phyloP scores from a whole-genome alignment of 1,284 basidiomycete genomes.

The Fomitopsis pinicola region DNA sequence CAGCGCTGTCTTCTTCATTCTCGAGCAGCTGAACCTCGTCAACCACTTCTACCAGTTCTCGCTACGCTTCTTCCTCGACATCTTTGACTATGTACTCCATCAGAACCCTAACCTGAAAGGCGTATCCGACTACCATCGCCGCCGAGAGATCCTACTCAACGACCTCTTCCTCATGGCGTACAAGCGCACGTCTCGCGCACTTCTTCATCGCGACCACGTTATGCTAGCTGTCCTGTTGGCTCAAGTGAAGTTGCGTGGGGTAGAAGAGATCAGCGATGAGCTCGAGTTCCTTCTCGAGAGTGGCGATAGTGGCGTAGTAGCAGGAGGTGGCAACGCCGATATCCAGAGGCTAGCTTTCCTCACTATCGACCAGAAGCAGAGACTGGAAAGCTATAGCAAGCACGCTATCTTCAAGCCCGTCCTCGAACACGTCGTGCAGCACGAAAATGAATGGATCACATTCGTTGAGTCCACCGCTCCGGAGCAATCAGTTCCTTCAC shows the following conservation, averaged over 20 bases:
- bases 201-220: slow-evolving; percentile 90
- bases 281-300: slow-evolving; percentile 89
- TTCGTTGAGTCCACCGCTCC: slow-evolving; percentile 74
- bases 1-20: slow-evolving; percentile 95
- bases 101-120: slow-evolving; percentile 87
- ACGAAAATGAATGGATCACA: slow-evolving; percentile 69
- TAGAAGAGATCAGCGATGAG: slow-evolving; percentile 80
- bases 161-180: slow-evolving; percentile 92
- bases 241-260: slow-evolving; percentile 82
- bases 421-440: slow-evolving; percentile 58
- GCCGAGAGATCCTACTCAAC: slow-evolving; percentile 82
- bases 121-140: slow-evolving; percentile 69
- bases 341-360: slow-evolving; percentile 45
- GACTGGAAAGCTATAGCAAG: slow-evolving; percentile 66
- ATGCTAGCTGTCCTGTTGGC: slow-evolving; percentile 89
- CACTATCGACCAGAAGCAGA: slow-evolving; percentile 63
- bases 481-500: slow-evolving; percentile 68
- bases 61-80: slow-evolving; percentile 95
- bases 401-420: slow-evolving; percentile 78
- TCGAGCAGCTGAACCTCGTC: slow-evolving; percentile 91
- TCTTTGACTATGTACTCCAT: slow-evolving; percentile 93
- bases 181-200: slow-evolving; percentile 85
- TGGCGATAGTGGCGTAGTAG: slow-evolving; percentile 59
- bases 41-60: slow-evolving; percentile 99
- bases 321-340: slow-evolving; percentile 31